Evolutionary conservation across 495 filamentous ascomycete species (phyloP), one percentile per base, ranked within the genome.

Genomic region (Trichoderma orchidacearum): DNA sequence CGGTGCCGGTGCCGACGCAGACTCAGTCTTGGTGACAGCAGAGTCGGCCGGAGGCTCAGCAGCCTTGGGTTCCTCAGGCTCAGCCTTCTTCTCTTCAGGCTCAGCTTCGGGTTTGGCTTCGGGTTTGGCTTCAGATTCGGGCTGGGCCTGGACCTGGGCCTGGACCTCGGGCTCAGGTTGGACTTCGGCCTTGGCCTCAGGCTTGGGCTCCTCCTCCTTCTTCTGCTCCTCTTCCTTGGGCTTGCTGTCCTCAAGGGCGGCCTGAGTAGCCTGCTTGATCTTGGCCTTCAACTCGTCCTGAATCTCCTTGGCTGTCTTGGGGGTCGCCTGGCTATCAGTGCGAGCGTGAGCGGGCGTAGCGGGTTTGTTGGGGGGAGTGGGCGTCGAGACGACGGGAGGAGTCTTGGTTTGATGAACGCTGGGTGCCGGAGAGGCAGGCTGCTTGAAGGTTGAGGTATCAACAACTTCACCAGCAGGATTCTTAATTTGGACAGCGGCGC

Each of bases 401-500:
- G 78, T 81, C 62, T 70, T 76, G 5, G 75, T 75, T 27, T 72
- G 75, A 41, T 76, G 74, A 28, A 67, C 69, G 54, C 70, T 72
- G 0, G 76, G 71, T 1, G 72, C 69, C 13, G 76, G 74, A 6
- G 78, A 80, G 3, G 68, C 65, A 2, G 72, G 69, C 13, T 64
- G 61, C 57, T 74, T 75, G 13, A 66, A 23, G 15, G 50, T 61
- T 12, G 63, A 63, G 11, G 80, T 51, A 56, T 80, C 74, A 13
- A 81, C 55, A 1, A 69, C 60, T 51, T 87, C 85, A 55, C 87
- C 90, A 41, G 81, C 75, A 1, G 85, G 75, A 59, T 89, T 83
- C 72, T 86, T 91, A 73, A 96, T 94, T 35, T 82, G 73, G 51
- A 95, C 84, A 0, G 74, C 78, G 2, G 82, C 75, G 61, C 75